phyloP scores from a whole-genome alignment of 805 yeast species.

The Starmerella apis region DNA sequence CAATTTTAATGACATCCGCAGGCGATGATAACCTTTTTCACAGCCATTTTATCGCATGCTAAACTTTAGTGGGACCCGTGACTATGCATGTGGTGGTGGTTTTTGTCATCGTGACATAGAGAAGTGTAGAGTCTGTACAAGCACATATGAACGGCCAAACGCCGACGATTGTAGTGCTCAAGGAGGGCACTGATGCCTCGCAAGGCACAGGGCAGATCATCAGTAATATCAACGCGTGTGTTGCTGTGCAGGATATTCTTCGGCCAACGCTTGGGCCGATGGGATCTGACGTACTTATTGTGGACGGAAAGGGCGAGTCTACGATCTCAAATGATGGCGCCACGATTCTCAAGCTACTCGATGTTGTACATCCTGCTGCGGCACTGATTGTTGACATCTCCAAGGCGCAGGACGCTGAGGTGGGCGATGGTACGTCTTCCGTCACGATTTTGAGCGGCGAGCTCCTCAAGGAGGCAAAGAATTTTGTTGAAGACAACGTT shows the following conservation, averaged over 20 bases:
- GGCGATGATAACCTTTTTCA: too few relatives aligned
- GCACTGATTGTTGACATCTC: constrained; percentile 88
- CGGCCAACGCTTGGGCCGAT: constrained; percentile 94
- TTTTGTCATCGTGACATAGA: constrained; percentile 1
- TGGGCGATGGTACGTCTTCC: constrained; percentile 97
- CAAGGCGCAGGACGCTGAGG: constrained; percentile 95
- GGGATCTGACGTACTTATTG: constrained; percentile 91
- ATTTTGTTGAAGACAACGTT: constrained; percentile 91
- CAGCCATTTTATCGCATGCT: neutral
- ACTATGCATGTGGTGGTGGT: neutral
- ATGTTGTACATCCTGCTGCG: constrained; percentile 97
- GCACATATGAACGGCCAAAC: constrained; percentile 50
- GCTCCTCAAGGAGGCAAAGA: constrained; percentile 76
- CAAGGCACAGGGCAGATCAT: constrained; percentile 96
- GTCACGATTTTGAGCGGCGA: constrained; percentile 89
- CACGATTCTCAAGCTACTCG: constrained; percentile 79
- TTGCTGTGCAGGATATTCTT: constrained; percentile 92
- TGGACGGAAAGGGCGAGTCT: constrained; percentile 69
- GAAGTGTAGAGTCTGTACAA: neutral
- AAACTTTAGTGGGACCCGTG: neutral
- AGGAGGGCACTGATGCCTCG: constrained; percentile 94
- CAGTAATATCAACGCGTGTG: constrained; percentile 90
- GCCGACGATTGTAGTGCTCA: constrained; percentile 94
- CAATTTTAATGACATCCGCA: too few relatives aligned
- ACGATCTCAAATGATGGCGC: constrained; percentile 99